phyloP scores from a whole-genome alignment of 768 basidiomycete species.

The Mycena haematopus region DNA sequence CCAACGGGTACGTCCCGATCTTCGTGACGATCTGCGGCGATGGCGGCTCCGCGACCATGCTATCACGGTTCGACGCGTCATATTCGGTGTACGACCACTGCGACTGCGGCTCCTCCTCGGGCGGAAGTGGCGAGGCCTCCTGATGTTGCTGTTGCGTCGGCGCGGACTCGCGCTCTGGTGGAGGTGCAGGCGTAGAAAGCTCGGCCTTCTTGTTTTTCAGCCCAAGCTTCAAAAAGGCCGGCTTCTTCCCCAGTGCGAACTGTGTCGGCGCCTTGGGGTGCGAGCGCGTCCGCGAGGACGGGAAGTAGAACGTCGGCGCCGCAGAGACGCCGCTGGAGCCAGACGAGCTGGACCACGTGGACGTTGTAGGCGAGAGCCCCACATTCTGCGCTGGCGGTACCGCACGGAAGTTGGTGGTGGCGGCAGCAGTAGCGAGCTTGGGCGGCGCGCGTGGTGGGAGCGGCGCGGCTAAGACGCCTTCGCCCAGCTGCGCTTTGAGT shows the following conservation, averaged over 20 bases:
- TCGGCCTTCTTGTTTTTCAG: slow-evolving; percentile 11
- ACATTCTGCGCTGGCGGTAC: background rate
- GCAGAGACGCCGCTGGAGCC: slow-evolving; percentile 3
- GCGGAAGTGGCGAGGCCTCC: background rate
- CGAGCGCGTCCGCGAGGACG: slow-evolving; percentile 26
- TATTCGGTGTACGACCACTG: background rate
- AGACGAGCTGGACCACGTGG: slow-evolving; percentile 16
- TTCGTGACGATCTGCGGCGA: slow-evolving; percentile 25
- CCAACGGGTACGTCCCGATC: slow-evolving; percentile 32
- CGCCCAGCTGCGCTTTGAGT: slow-evolving; percentile 4
- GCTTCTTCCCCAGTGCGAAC: slow-evolving; percentile 16
- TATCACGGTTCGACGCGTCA: background rate
- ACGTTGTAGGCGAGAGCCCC: background rate
- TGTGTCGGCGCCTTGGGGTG: slow-evolving; percentile 29
- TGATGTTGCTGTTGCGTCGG: background rate
- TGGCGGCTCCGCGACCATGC: background rate
- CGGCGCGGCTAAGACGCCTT: slow-evolving; percentile 14
- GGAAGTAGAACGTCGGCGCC: slow-evolving; percentile 23
- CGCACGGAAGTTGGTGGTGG: background rate
- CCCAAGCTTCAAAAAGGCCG: slow-evolving; percentile 15
- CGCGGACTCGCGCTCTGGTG: background rate
- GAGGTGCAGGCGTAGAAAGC: background rate
- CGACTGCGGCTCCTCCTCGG: background rate
- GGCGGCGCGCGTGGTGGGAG: background rate
- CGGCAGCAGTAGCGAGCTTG: background rate